Evolutionary conservation across 257 asterid genomes (phyloP).

Genomic region (Capsicum chinense): DNA sequence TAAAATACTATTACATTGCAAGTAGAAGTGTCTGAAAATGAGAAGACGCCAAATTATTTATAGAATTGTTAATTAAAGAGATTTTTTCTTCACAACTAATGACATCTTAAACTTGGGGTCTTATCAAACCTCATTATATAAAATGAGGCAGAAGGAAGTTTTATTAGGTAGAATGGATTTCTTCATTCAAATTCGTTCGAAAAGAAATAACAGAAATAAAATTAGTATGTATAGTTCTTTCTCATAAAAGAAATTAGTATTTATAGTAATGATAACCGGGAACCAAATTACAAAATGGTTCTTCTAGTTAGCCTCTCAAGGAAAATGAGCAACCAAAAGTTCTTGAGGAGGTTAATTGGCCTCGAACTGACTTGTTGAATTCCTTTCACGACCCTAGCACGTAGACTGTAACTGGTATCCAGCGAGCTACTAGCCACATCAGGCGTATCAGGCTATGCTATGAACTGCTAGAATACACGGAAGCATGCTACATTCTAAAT

Average conservation of each 20-base stretch:
- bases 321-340: neutral
- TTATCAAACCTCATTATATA: no score
- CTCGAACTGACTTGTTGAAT: neutral
- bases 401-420: neutral
- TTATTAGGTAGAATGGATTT: no score
- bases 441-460: neutral
- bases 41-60: no score
- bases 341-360: slow-evolving; percentile 15
- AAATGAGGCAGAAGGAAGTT: no score
- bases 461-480: slow-evolving; percentile 1
- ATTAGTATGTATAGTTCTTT: neutral
- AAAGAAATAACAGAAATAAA: neutral
- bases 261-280: neutral
- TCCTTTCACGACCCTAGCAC: neutral
- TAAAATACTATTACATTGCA: no score
- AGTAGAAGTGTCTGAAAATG: no score
- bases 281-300: neutral
- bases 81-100: no score
- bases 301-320: neutral
- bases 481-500: neutral
- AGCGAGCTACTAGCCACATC: neutral
- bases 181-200: neutral
- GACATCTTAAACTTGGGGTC: no score
- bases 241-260: no score
- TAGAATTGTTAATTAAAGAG: no score